These are phyloP conservation scores for Colletotrichum sp. DNA, from an alignment of 2,329 filamentous ascomycete species.

Conservation along the genomic window DNA sequence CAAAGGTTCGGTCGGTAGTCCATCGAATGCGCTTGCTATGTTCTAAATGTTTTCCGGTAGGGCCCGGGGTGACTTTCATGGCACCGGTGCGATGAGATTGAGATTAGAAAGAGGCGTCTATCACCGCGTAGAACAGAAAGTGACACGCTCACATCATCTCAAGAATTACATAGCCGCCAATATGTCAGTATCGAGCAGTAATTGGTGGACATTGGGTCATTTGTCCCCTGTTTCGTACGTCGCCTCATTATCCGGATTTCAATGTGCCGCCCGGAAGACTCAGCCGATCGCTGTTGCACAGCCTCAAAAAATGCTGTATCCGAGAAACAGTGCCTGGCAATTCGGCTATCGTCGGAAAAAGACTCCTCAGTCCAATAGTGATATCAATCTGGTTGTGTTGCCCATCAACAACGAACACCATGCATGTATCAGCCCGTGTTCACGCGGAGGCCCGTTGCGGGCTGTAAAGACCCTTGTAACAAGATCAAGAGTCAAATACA, in stretches of 20 bases:
- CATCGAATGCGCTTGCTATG: not conserved
- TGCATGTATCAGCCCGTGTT: not conserved
- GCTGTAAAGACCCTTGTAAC: not conserved
- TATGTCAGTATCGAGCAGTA: not conserved
- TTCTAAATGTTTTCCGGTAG: not conserved
- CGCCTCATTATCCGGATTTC: not conserved
- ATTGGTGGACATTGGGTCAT: fast-evolving
- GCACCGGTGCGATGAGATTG: not conserved
- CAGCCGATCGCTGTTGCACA: not conserved
- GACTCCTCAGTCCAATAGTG: not conserved
- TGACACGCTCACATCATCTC: not conserved
- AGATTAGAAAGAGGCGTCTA: not conserved
- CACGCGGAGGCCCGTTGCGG: not conserved
- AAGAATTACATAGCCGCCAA: not conserved
- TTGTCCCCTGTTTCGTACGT: not conserved
- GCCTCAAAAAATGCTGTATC: not conserved
- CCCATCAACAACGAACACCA: not conserved
- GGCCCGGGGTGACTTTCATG: no score
- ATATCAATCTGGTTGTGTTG: not conserved
- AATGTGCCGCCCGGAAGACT: not conserved
- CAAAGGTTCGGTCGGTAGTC: not conserved
- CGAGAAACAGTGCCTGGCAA: no score
- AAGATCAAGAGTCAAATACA: not conserved
- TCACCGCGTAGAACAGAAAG: not conserved
- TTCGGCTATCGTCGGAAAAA: not conserved